These are phyloP conservation scores for Staphylotrichum tortipilum DNA, from an alignment of 495 filamentous ascomycete genomes.

Conservation along the genomic window DNA sequence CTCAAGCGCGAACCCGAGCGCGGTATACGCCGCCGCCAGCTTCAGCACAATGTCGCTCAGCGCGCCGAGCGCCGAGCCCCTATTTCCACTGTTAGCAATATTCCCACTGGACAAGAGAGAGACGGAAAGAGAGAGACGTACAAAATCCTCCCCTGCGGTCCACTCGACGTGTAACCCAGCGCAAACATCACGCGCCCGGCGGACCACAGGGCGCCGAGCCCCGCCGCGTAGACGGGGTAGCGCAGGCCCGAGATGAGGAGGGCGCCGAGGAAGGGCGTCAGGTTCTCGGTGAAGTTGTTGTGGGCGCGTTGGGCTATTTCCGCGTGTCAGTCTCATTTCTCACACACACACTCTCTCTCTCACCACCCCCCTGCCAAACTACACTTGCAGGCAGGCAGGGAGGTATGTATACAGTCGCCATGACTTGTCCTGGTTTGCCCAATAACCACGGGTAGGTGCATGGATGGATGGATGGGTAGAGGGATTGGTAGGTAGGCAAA, in stretches of 20 bases:
- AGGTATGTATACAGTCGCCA: too few relatives aligned
- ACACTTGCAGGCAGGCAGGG: too few relatives aligned
- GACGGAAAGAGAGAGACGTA: slow-evolving; percentile 13
- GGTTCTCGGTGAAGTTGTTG: slow-evolving; percentile 61
- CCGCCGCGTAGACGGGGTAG: slow-evolving; percentile 48
- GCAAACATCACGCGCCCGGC: slow-evolving; percentile 46
- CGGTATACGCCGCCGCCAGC: slow-evolving; percentile 26
- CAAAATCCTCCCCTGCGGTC: slow-evolving; percentile 26
- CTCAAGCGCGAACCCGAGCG: slow-evolving; percentile 20
- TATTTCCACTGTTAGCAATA: background rate
- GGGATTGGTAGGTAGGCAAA: too few relatives aligned
- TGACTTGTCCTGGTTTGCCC: too few relatives aligned
- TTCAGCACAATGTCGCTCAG: slow-evolving; percentile 22
- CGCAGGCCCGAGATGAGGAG: slow-evolving; percentile 48
- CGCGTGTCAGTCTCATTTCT: slow-evolving; percentile 23
- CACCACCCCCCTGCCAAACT: too few relatives aligned
- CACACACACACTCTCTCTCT: background rate
- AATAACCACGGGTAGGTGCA: background rate
- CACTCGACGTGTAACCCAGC: slow-evolving; percentile 47
- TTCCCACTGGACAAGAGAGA: background rate
- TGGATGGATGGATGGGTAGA: background rate
- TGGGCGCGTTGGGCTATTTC: slow-evolving; percentile 58
- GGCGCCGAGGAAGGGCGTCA: slow-evolving; percentile 47
- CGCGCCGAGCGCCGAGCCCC: slow-evolving; percentile 13
- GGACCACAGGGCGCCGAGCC: slow-evolving; percentile 49